Base-by-base conservation (phyloP, 1,284 basidiomycete species). In the Pholiota adiposa region DNA sequence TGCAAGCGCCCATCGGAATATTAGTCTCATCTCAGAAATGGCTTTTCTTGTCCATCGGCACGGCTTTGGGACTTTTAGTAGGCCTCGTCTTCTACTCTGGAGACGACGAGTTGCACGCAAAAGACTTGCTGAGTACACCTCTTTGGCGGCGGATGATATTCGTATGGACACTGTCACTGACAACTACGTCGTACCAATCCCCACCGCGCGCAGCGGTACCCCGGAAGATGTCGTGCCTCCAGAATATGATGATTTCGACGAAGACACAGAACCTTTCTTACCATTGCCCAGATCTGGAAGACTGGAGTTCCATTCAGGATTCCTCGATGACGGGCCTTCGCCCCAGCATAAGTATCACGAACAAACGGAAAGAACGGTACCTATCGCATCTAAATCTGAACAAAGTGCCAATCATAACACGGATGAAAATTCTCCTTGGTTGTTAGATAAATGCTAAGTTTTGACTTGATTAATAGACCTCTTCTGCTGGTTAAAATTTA, bases 21-120 rank as follows among this genome's bases (percentile, higher is more conserved):
- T 86, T 95, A 74, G 82, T 83, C n/a, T 85, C 82, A 56, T 82
- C 83, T 69, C 87, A 90, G 60, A 87, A 86, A 64, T 96, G 94
- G 93, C 83, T 95, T 67, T 89, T 91, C 59, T 87, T 87, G 40
- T 92, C 90, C 1, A 72, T 87, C 18, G 86, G 86, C 19, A 79
- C 82, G 3, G 87, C 91, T 7, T 74, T 85, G 3, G 53, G 67
- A 9, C 68, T 93, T 48, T 84, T 83, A 27, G 70, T 88, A 29
- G 79, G 82, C 6, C 79, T 80, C 4, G 87, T 83, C 2, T 63
- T 89, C 59, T 83, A 85, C 78, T 79, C 92, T 83, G 92, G 82
- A 79, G 86, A 43, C 83, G 92, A 48, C 78, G 83, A 1, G 77
- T 76, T 56, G 77, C 73, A 18, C 51, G 67, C 43, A 79, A 76